Evolutionary conservation across 2,329 filamentous ascomycete genomes (phyloP), one percentile per base, ranked within the genome.

Genomic region (Phyllosticta ampelicida): DNA sequence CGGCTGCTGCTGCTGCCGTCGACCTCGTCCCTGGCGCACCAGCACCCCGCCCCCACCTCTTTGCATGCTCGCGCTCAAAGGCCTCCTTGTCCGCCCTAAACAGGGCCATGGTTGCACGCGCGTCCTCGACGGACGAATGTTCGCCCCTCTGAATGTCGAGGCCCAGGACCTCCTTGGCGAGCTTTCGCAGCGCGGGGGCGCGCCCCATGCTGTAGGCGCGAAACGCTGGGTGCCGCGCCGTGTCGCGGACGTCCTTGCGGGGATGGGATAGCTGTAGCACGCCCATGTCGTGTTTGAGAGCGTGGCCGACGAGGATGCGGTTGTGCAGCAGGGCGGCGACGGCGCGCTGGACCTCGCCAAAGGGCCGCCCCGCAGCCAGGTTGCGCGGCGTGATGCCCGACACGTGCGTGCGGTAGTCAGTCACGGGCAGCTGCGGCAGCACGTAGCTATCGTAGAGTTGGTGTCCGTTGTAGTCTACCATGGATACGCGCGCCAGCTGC

Each of bases 391-490:
- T 81, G 61, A 99, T 86, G 6, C 94, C 94, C 61, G 87, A 95
- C 48, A 96, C 86, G 61, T 80, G 77, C 2, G 91, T 97, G 61
- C 94, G 83, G 86, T 91, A 99, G 72, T 99, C 89, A 13, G 87
- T 90, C 1, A 99, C 89, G 58, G 76, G 78, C 67, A 90, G 85
- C 60, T 84, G 83, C 0, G 89, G 87, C 56, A 82, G 81, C 9
- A 97, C 94, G 68, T 87, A 97, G 11, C 89, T 92, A 75, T 99
- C 94, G 79, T 97, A 96, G 51, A 99, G 77, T 71, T 96, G 90
- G 26, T 87, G 82, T 18, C 91, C 91, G 69, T 96, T 90, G 72
- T 91, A 99, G 72, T 97, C 95, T 64, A 96, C 91, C 16, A 95
- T 77, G 68, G 89, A 95, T 58, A 92, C 89, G 52, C 94, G 83